Conservation (phyloP, 1,284 basidiomycete genomes). For the Coniferiporia sulphurascens region DNA sequence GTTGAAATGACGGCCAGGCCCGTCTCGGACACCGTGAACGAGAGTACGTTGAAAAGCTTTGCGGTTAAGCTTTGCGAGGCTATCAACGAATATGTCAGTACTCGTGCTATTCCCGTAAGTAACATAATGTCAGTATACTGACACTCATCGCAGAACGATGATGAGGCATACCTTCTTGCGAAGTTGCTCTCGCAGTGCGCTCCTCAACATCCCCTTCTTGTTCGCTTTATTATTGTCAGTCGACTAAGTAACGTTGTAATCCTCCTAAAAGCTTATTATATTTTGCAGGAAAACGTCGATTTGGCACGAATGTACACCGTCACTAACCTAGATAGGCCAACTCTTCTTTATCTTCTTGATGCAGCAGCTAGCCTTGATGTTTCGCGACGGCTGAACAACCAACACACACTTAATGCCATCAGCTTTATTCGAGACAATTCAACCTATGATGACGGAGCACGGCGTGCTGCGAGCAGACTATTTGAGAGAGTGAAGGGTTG, state of each 20-base stretch:
- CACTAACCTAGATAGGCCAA: slow-evolving; percentile 48
- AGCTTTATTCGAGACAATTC: slow-evolving; percentile 36
- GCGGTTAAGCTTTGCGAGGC: slow-evolving; percentile 46
- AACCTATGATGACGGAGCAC: slow-evolving; percentile 36
- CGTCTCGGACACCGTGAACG: slow-evolving; percentile 47
- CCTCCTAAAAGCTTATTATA: slow-evolving; percentile 1
- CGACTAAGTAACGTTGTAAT: slow-evolving; percentile 23
- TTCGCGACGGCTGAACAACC: slow-evolving; percentile 39
- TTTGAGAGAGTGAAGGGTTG: slow-evolving; percentile 51
- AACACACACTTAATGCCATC: slow-evolving; percentile 40
- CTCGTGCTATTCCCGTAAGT: slow-evolving; percentile 12
- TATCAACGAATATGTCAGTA: slow-evolving; percentile 41
- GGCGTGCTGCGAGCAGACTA: slow-evolving; percentile 42
- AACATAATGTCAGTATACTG: neutral
- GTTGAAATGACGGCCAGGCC: slow-evolving; percentile 48
- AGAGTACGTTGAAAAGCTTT: slow-evolving; percentile 45
- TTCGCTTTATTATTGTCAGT: slow-evolving; percentile 41
- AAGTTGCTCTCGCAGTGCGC: slow-evolving; percentile 56
- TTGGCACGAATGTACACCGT: slow-evolving; percentile 48
- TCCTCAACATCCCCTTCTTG: slow-evolving; percentile 50
- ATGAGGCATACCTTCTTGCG: slow-evolving; percentile 54
- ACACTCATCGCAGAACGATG: slow-evolving; percentile 36
- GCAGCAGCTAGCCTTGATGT: slow-evolving; percentile 61
- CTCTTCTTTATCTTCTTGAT: slow-evolving; percentile 49
- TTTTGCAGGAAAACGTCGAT: slow-evolving; percentile 49